These are phyloP conservation scores for Zalaria sp. DNA, from an alignment of 2,329 filamentous ascomycete species.

Conservation along the genomic window DNA sequence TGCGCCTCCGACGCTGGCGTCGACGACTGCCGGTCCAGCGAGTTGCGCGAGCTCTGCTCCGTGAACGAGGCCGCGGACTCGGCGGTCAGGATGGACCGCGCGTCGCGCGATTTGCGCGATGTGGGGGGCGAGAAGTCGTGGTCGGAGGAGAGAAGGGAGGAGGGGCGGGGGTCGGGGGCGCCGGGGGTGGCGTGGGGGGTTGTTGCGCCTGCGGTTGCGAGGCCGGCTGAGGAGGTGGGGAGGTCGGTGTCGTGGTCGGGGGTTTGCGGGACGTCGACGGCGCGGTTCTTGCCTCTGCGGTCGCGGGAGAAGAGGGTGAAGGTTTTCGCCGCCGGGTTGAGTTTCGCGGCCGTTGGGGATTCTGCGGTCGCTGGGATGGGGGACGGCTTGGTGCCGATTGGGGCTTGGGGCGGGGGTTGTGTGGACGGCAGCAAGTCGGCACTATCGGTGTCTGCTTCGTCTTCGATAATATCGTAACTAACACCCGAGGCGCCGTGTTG, in stretches of 20 bases:
- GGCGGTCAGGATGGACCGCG: constrained; percentile 24
- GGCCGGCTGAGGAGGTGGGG: background rate
- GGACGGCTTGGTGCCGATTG: constrained; percentile 59
- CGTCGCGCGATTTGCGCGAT: constrained; percentile 28
- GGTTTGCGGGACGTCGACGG: constrained; percentile 9
- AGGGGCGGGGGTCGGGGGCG: constrained; percentile 8
- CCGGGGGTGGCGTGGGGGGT: constrained; percentile 7
- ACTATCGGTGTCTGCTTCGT: constrained; percentile 35
- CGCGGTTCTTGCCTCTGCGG: constrained; percentile 23
- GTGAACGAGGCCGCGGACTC: constrained; percentile 13
- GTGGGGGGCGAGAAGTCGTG: constrained; percentile 19
- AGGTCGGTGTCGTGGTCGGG: constrained; percentile 1
- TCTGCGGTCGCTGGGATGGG: constrained; percentile 3
- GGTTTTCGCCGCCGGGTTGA: constrained; percentile 81
- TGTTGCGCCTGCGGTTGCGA: constrained; percentile 2
- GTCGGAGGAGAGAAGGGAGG: constrained; percentile 11
- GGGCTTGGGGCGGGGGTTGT: constrained; percentile 41
- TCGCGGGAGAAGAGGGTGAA: constrained; percentile 54
- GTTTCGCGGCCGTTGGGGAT: constrained; percentile 41
- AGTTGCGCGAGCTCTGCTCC: constrained; percentile 18
- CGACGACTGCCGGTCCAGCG: constrained; percentile 23
- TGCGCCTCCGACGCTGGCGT: constrained; percentile 20
- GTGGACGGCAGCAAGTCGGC: constrained; percentile 26
- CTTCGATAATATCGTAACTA: constrained; percentile 37
- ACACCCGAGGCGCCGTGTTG: constrained; percentile 62